Evolutionary conservation across 192 early-diverging fungal species (phyloP).

Genomic region (Backusella tarrabulga): DNA sequence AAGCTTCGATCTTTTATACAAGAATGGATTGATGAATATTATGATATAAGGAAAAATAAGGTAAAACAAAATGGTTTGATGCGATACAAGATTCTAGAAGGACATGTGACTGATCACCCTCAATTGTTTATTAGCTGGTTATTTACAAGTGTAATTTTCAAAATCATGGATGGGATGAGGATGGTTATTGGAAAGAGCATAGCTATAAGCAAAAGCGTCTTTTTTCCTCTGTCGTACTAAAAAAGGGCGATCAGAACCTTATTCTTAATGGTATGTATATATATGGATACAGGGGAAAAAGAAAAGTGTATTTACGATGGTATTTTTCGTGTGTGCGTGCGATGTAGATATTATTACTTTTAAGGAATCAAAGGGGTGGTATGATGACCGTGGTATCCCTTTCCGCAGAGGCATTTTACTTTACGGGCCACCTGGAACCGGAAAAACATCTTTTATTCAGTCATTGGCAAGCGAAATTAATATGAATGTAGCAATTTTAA

Average conservation of each 20-base stretch:
- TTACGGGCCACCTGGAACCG: constrained; percentile 53
- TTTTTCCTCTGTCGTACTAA: constrained; percentile 46
- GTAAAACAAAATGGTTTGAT: constrained; percentile 6
- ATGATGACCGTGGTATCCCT: constrained; percentile 49
- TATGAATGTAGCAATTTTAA: constrained; percentile 51
- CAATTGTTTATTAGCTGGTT: not conserved
- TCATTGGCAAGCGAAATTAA: constrained; percentile 50
- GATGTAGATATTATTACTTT: constrained; percentile 36
- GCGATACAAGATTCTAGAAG: not conserved
- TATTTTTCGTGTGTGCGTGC: not conserved
- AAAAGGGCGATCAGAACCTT: constrained; percentile 44
- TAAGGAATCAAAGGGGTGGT: constrained; percentile 37
- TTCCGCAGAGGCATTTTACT: constrained; percentile 53
- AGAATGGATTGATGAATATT: constrained; percentile 25
- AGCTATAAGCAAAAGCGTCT: constrained; percentile 29
- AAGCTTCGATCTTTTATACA: constrained; percentile 15
- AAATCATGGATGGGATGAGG: not conserved
- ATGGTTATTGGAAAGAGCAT: constrained; percentile 14
- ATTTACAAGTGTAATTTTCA: constrained; percentile 14
- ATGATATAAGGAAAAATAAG: constrained; percentile 25
- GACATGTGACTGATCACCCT: not conserved
- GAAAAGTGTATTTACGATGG: constrained; percentile 35
- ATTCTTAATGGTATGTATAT: constrained; percentile 35
- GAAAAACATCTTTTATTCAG: constrained; percentile 51
- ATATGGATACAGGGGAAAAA: not conserved